Evolutionary conservation across 2,329 filamentous ascomycete genomes (phyloP).

Genomic region (Emergomyces orientalis): DNA sequence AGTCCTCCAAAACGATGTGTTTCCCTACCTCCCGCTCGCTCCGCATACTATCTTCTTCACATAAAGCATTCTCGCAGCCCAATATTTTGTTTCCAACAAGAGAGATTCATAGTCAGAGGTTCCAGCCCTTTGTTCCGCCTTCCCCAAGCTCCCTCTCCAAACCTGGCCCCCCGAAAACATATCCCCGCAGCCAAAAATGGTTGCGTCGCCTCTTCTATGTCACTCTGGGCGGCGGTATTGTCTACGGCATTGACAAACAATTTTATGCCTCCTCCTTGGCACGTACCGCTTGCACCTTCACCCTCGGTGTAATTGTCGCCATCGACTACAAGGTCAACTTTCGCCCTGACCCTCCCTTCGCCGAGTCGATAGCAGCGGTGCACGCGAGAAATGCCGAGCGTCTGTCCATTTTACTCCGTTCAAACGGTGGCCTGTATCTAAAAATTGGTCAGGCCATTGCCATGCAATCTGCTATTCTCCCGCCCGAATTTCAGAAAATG

Average conservation of each 20-base stretch:
- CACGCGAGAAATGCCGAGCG: conserved; percentile 77
- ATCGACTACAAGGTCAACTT: conserved; percentile 98
- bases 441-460: conserved; percentile 98
- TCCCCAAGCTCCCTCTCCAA: conserved; percentile 69
- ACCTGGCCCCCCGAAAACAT: conserved; percentile 61
- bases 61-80: not conserved
- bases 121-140: conserved; percentile 57
- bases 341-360: conserved; percentile 63
- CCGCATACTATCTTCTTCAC: not conserved
- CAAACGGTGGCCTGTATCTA: conserved; percentile 87
- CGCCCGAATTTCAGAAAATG: conserved; percentile 92
- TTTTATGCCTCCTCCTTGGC: conserved; percentile 70
- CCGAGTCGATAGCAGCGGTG: conserved; percentile 63
- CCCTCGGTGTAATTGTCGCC: conserved; percentile 67
- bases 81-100: not conserved
- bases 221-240: conserved; percentile 48
- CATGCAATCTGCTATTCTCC: conserved; percentile 92
- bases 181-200: conserved; percentile 63
- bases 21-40: not conserved
- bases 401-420: conserved; percentile 67
- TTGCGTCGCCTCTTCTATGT: conserved; percentile 61
- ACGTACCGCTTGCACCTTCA: conserved; percentile 74
- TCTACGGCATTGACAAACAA: conserved; percentile 62
- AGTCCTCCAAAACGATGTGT: not conserved
- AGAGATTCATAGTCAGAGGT: conserved; percentile 11